Conservation (phyloP, 352 stramenopile species). For the Discostella stelligera region DNA sequence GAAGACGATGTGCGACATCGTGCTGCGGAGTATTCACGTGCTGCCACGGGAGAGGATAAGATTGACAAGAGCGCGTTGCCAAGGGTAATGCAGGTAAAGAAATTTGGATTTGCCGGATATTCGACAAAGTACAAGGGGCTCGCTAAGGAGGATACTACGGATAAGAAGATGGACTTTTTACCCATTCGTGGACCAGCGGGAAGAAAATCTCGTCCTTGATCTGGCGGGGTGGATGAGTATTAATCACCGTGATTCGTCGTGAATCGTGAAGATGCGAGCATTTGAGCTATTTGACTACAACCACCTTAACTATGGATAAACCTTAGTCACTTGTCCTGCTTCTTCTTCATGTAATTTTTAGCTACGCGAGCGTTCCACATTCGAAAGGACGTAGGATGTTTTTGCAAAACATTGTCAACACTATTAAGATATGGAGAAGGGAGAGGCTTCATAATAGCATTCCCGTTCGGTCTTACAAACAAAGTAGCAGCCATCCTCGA, state of each 20-base stretch:
- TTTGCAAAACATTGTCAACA: slow-evolving; percentile 1
- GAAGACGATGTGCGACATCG: slow-evolving; percentile 90
- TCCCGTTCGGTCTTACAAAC: slow-evolving; percentile 63
- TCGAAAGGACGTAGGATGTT: slow-evolving; percentile 46
- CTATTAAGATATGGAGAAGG: slow-evolving; percentile 30
- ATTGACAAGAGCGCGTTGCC: slow-evolving; percentile 90
- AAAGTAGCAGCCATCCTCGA: slow-evolving; percentile 60
- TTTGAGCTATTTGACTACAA: no score
- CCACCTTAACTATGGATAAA: neutral
- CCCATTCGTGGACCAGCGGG: slow-evolving; percentile 20
- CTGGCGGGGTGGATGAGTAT: neutral
- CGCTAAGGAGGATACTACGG: slow-evolving; percentile 94
- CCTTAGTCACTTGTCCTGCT: slow-evolving; percentile 3
- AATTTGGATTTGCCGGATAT: slow-evolving; percentile 95
- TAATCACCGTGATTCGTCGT: no score
- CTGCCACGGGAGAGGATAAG: slow-evolving; percentile 90
- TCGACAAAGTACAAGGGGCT: slow-evolving; percentile 97
- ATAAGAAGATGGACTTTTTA: slow-evolving; percentile 51
- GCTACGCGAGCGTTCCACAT: slow-evolving; percentile 61
- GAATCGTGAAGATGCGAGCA: no score
- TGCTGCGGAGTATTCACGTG: slow-evolving; percentile 83
- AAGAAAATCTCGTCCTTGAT: slow-evolving; percentile 1
- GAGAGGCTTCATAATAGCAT: slow-evolving; percentile 50
- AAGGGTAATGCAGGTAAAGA: slow-evolving; percentile 96
- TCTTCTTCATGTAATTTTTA: slow-evolving; percentile 67